Base-by-base conservation (phyloP, 2,329 filamentous ascomycete genomes). In the Colletotrichum ledebouriae region DNA sequence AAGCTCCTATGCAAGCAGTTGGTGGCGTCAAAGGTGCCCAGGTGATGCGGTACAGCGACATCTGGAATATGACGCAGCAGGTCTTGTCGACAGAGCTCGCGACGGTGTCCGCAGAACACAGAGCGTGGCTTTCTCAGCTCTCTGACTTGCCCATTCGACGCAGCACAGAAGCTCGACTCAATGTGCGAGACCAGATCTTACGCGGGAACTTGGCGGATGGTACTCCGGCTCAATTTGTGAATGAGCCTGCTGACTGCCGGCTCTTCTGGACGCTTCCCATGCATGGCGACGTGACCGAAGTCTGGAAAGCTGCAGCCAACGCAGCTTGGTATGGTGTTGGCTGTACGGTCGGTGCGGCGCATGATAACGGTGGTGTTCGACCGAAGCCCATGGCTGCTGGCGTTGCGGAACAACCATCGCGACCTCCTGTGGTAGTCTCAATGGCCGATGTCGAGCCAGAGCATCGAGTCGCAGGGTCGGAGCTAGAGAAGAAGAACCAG, bases 211-310 rank as follows among this genome's bases (percentile, higher is more conserved):
- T 80, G 56, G 72, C 76, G 13, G 79, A 82, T 59, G 80, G 80
- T 10, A 70, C 78, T 1, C 84, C 84, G 2, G 77, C 84, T 12
- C 84, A 87, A 69, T 86, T 82, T 68, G 75, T 84, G 2, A 80
- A 80, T 52, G 82, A 86, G 74, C 76, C 82, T 29, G 78, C 80
- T 4, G 84, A 85, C 72, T 87, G 84, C 72, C 78, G 84, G n/a
- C 80, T 86, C 41, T 86, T 80, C 75, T 86, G 83, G 77, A 85
- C 84, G 1, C 78, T 78, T 33, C 77, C 76, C 34, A 86, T 85
- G 81, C 72, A 83, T 49, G 77, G 75, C 13, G 82, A 85, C 70
- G 78, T 83, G 44, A 77, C 76, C 11, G 80, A 81, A 37, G 75
- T 83, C 17, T 86, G 84, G 84, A 82, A 82, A 73, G 77, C 80